Evolutionary conservation across 73 alveolate genomes (phyloP).

Genomic region (Stentor coeruleus): DNA sequence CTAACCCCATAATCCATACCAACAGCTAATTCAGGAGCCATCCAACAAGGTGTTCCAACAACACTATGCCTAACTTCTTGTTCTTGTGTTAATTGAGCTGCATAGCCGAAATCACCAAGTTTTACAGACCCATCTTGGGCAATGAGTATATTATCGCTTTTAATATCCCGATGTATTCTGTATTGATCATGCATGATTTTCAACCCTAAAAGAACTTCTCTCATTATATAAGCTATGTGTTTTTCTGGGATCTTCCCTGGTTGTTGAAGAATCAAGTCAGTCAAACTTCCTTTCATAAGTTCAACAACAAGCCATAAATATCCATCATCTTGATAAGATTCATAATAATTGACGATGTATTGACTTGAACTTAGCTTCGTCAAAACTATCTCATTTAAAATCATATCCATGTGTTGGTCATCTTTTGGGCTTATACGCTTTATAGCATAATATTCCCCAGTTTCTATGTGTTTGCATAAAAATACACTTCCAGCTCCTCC

Average conservation of each 20-base stretch:
- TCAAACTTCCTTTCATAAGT: conserved; percentile 9
- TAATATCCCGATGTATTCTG: background rate
- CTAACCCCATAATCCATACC: conserved; percentile 54
- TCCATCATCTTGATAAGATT: background rate
- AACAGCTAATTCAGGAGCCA: conserved; percentile 85
- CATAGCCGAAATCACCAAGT: conserved; percentile 81
- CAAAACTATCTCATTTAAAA: background rate
- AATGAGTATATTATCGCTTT: background rate
- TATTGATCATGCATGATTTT: background rate
- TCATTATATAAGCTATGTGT: background rate
- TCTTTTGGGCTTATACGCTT: background rate
- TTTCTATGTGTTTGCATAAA: conserved; percentile 39
- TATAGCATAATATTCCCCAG: conserved; percentile 44
- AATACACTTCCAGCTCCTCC: conserved; percentile 52
- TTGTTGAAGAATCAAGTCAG: background rate
- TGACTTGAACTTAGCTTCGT: background rate
- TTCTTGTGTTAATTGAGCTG: conserved; percentile 71
- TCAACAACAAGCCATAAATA: conserved; percentile 8
- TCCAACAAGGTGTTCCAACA: conserved; percentile 86
- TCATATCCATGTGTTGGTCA: background rate
- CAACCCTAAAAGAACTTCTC: background rate
- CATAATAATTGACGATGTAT: background rate
- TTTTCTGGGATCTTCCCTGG: background rate
- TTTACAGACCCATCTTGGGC: conserved; percentile 46
- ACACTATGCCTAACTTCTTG: conserved; percentile 59